Base-by-base conservation (phyloP, 2,329 filamentous ascomycete species). In the Aureobasidium uvarum region DNA sequence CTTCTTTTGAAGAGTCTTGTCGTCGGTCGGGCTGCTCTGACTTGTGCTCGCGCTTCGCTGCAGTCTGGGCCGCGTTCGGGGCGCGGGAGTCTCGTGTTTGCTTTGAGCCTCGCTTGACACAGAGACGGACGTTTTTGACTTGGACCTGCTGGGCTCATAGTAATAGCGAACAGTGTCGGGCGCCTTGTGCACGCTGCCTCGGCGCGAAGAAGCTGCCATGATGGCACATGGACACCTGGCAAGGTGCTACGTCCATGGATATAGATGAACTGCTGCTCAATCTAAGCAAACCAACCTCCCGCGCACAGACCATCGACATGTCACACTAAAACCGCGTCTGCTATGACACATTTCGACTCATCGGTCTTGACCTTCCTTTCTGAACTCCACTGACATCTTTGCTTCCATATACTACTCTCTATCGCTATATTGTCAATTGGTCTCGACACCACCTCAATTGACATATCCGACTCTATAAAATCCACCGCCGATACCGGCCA, bases 331-430 rank as follows among this genome's bases (percentile, higher is more conserved):
- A 36, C 28, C 48, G n/a, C 25, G 43, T 45, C 48, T 43, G 46
- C 58, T 63, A 63, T 63, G 60, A 63, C 60, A 63, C 60, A 63
- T 63, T 45, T 52, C 46, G 36, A 52, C 48, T 45, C 25, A 43
- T 63, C 60, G 60, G 41, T 54, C 36, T 54, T 54, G 48, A 52
- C 46, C 60, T 43, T 63, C 46, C 48, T n/a, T 43, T 25, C 18
- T 43, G 16, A 45, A 5, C 23, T 36, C 28, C 56, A 60, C 39
- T 14, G 28, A 25, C n/a, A 33, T 3, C 28, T 50, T 50, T 50
- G n/a, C 48, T 54, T 7, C 11, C 0, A 36, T 39, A 41, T 45
- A 28, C 31, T 39, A 16, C 18, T 16, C 5, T 59, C 41, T 59
- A n/a, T 11, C 18, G 13, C 43, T 5, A 28, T 38, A 28, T 25